A percentile compares a stretch with the other conserved stretches of the same genome.
Evolutionary conservation across 23 red algal genomes (phyloP).

Genomic region (Agarophyton chilense): DNA sequence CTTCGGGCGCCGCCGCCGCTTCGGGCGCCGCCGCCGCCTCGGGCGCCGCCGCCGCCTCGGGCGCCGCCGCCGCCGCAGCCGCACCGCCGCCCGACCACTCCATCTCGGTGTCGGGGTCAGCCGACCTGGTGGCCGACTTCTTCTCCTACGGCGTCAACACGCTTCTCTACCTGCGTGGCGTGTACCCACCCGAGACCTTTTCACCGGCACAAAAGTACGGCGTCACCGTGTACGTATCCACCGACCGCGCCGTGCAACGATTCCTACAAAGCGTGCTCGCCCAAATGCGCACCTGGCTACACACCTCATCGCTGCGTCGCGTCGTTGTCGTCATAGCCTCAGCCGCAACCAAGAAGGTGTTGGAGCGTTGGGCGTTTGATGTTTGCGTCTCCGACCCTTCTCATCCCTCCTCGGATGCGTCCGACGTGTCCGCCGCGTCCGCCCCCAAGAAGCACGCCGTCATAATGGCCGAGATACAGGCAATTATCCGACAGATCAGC

Average conservation of each 20-base stretch:
- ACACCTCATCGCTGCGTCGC: slow-evolving; percentile 53
- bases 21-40: slow-evolving; percentile 8
- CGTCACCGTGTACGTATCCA: slow-evolving; percentile 80
- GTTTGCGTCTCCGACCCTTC: slow-evolving; percentile 33
- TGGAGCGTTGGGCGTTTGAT: slow-evolving; percentile 96
- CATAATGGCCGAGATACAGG: slow-evolving; percentile 89
- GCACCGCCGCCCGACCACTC: slow-evolving; percentile 23
- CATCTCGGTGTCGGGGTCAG: slow-evolving; percentile 81
- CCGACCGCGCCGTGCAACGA: slow-evolving; percentile 66
- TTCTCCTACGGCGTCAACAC: slow-evolving; percentile 89
- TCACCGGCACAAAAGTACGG: slow-evolving; percentile 86
- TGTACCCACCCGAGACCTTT: slow-evolving; percentile 96
- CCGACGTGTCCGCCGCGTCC: not conserved
- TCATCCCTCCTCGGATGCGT: not conserved
- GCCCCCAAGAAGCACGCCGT: slow-evolving; percentile 30
- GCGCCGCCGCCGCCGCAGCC: not conserved
- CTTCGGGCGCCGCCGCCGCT: not conserved
- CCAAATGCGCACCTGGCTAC: slow-evolving; percentile 81
- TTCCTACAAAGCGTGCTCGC: slow-evolving; percentile 76
- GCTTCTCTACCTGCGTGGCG: slow-evolving; percentile 92
- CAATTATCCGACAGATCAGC: slow-evolving; percentile 91
- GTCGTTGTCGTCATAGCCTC: slow-evolving; percentile 87
- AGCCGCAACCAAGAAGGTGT: slow-evolving; percentile 63
- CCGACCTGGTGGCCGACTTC: slow-evolving; percentile 91
- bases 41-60: not conserved